Percentiles rank a stretch among this genome's conserved stretches.
Evolutionary conservation across 179 eudicot species (phyloP).

Genomic region (Beta corolliflora): DNA sequence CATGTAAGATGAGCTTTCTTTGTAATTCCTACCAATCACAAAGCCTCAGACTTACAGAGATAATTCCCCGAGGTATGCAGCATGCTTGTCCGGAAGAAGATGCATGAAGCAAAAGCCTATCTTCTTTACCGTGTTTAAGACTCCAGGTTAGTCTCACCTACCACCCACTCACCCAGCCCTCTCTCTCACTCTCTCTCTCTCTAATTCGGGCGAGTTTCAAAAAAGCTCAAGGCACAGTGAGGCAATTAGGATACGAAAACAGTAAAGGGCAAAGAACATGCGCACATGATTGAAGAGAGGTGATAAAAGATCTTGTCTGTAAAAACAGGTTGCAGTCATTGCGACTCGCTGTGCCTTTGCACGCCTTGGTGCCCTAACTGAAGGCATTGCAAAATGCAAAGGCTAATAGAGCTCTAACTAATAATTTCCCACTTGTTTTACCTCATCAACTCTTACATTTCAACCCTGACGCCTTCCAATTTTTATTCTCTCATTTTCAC

Average conservation of each 20-base stretch:
- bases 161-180: not conserved
- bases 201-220: too few relatives aligned
- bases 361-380: too few relatives aligned
- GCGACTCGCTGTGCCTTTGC: too few relatives aligned
- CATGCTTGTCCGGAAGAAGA: not conserved
- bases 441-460: not conserved
- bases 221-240: too few relatives aligned
- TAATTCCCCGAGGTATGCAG: not conserved
- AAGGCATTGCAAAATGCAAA: not conserved
- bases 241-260: too few relatives aligned
- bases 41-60: not conserved
- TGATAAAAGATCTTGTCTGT: too few relatives aligned
- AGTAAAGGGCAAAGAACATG: too few relatives aligned
- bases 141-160: not conserved
- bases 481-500: not conserved
- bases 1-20: not conserved
- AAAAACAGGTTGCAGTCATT: too few relatives aligned
- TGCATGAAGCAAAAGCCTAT: not conserved
- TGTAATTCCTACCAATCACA: not conserved
- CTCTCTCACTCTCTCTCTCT: not conserved
- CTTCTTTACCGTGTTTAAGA: not conserved
- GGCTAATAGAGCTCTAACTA: not conserved
- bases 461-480: not conserved
- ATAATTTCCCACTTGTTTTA: not conserved
- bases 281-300: too few relatives aligned